Conservation (phyloP, 2,329 filamentous ascomycete genomes). For the Neonectria punicea region DNA sequence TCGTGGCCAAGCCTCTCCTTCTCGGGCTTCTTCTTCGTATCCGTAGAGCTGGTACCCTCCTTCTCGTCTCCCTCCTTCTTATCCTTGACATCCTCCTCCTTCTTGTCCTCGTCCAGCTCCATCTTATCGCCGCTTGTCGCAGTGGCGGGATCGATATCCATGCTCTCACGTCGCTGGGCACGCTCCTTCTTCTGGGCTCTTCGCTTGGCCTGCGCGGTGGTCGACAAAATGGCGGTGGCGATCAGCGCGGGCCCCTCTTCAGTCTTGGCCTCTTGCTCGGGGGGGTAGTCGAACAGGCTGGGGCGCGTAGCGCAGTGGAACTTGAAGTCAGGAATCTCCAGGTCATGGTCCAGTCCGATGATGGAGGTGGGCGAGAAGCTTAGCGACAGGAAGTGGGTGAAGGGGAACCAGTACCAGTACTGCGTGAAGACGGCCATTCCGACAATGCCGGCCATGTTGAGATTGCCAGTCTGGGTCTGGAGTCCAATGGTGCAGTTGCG, state of each 20-base stretch:
- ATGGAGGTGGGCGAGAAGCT: slow-evolving; percentile 97
- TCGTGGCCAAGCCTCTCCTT: slow-evolving; percentile 98
- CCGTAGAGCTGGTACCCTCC: slow-evolving; percentile 62
- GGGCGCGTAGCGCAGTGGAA: slow-evolving; percentile 95
- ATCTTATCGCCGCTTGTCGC: slow-evolving; percentile 79
- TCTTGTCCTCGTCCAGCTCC: slow-evolving; percentile 80
- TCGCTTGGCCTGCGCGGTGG: slow-evolving; percentile 95
- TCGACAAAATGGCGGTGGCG: slow-evolving; percentile 94
- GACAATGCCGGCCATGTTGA: slow-evolving; percentile 98
- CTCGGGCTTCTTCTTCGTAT: slow-evolving; percentile 87
- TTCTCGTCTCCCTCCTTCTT: slow-evolving; percentile 72
- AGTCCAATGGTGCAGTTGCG: slow-evolving; percentile 98
- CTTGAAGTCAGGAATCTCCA: slow-evolving; percentile 93
- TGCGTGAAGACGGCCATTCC: slow-evolving; percentile 98
- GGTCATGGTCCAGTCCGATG: slow-evolving; percentile 91
- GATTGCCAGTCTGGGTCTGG: slow-evolving; percentile 96
- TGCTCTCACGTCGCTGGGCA: slow-evolving; percentile 88
- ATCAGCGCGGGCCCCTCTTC: slow-evolving; percentile 95
- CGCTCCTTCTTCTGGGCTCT: slow-evolving; percentile 94
- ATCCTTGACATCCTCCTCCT: slow-evolving; percentile 62
- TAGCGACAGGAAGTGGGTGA: slow-evolving; percentile 95
- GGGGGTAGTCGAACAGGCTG: slow-evolving; percentile 97
- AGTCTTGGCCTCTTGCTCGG: slow-evolving; percentile 93
- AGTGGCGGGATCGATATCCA: slow-evolving; percentile 89
- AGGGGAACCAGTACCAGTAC: slow-evolving; percentile 99